phyloP scores from a whole-genome alignment of 164 flowering plant genomes.

The Malania oleifera region DNA sequence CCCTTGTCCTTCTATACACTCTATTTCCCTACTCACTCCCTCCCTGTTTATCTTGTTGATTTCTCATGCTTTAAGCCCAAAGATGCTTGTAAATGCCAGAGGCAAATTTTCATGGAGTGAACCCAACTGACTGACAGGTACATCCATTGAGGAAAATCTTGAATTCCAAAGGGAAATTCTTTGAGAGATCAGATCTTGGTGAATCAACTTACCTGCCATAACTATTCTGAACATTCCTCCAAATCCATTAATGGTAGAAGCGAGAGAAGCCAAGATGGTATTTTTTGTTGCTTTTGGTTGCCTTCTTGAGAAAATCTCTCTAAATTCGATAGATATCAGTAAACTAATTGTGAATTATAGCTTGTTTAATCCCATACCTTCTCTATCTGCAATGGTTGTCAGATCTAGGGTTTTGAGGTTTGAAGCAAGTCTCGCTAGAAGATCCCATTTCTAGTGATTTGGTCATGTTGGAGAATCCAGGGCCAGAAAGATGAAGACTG shows the following conservation, averaged over 20 bases:
- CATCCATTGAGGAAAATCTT: conserved; percentile 48
- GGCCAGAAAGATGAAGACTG: too few relatives aligned
- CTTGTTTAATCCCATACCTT: conserved; percentile 82
- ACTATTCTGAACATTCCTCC: conserved; percentile 71
- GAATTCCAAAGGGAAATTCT: conserved; percentile 64
- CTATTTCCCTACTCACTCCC: conserved; percentile 70
- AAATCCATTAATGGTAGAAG: conserved; percentile 75
- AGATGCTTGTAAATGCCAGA: conserved; percentile 59
- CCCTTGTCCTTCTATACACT: conserved; percentile 65
- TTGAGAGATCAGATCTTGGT: conserved; percentile 77
- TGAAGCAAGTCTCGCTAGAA: too few relatives aligned
- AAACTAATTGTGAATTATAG: conserved; percentile 71
- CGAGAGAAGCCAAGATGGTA: conserved; percentile 67
- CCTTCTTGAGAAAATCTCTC: conserved; percentile 48
- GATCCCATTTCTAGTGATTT: too few relatives aligned
- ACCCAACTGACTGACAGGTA: conserved; percentile 38
- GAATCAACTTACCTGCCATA: conserved; percentile 65
- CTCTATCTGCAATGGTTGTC: conserved; percentile 73
- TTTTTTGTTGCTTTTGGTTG: conserved; percentile 81
- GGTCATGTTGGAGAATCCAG: too few relatives aligned
- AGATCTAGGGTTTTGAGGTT: too few relatives aligned
- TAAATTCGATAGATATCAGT: conserved; percentile 73
- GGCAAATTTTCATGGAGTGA: conserved; percentile 62
- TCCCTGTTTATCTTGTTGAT: conserved; percentile 71
- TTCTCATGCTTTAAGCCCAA: conserved; percentile 78